These are phyloP conservation scores for Catenaria anguillulae DNA, from an alignment of 371 early-diverging fungal genomes.

Conservation along the genomic window DNA sequence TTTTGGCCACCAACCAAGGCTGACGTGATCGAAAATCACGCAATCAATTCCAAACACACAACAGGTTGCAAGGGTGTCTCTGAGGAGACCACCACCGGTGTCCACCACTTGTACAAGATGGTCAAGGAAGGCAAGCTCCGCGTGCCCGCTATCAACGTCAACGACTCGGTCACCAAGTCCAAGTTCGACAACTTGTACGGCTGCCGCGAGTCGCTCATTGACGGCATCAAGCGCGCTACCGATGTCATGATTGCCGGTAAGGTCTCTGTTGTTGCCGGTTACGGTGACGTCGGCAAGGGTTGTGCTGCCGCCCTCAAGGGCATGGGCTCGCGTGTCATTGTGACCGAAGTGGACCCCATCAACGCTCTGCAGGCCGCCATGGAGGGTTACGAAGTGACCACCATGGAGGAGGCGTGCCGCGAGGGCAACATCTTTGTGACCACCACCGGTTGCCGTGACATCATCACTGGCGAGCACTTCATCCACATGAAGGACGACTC, in stretches of 20 bases:
- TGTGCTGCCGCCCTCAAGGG: slow-evolving; percentile 96
- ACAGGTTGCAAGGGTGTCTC: slow-evolving; percentile 74
- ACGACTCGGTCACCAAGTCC: slow-evolving; percentile 99
- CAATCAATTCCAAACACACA: not conserved
- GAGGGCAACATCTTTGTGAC: slow-evolving; percentile 97
- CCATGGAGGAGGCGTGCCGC: slow-evolving; percentile 86
- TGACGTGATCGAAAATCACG: no score
- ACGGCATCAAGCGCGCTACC: slow-evolving; percentile 99
- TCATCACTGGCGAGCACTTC: slow-evolving; percentile 87
- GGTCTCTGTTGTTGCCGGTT: slow-evolving; percentile 95
- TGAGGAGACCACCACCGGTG: slow-evolving; percentile 99
- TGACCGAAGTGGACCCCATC: slow-evolving; percentile 98
- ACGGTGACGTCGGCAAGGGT: slow-evolving; percentile 99
- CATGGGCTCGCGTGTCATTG: slow-evolving; percentile 95
- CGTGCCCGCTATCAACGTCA: slow-evolving; percentile 98
- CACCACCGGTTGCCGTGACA: slow-evolving; percentile 98
- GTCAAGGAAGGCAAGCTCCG: slow-evolving; percentile 84
- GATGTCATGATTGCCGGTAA: slow-evolving; percentile 99
- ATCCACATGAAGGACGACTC: slow-evolving; percentile 90
- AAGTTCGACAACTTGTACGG: slow-evolving; percentile 99
- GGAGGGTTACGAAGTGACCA: slow-evolving; percentile 88
- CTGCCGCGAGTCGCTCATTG: slow-evolving; percentile 97
- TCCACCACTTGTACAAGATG: slow-evolving; percentile 96
- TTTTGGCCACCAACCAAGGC: no score
- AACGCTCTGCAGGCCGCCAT: slow-evolving; percentile 97